Base-by-base conservation (phyloP, 495 filamentous ascomycete species). In the Ramalina intermedia region DNA sequence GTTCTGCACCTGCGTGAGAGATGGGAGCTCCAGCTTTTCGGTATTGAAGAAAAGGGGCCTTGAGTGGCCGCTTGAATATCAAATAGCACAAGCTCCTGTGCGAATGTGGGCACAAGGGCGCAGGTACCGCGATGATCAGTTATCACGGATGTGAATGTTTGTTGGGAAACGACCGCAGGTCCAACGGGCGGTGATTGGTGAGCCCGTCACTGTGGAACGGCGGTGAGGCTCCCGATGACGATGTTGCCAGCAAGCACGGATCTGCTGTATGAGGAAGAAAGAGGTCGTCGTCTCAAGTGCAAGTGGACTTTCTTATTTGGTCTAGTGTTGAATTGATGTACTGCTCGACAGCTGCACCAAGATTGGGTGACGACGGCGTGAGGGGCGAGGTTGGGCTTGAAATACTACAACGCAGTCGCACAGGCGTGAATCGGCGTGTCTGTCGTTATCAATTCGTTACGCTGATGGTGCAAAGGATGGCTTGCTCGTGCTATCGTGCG, bases 21-120 rank as follows among this genome's bases (percentile, higher is more conserved):
- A 84, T 67, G 89, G 86, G 70, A 91, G 82, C 87, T 94, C 89
- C 89, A 96, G 89, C 75, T 94, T 96, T 84, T 76, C 88, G 87
- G 81, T 87, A 70, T 77, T 76, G 62, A 62, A 51, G 55, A 61
- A 55, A 48, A 63, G 63, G 51, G 58, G 63, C 58, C 68, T 63
- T 61, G 58, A 66, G 56, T 58, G 60, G 54, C 45, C 51, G 50
- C 56, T 55, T 46, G 35, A 44, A 49, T 41, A 50, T 45, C 29
- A 33, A 33, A 33, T 33, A 12, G 29, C 29, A 33, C 8, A 33
- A 33, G 29, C 29, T 13, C 29, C 12, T 33, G 12, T 13, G 29
- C 8, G 12, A 33, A 2, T 9, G 29, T 33, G 29, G 29, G 29
- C 8, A 33, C 7, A 33, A 33, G 5, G 12, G 12, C 8, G 29